A percentile compares a stretch with the other conserved stretches of the same genome.
Evolutionary conservation across 202 grass and related monocot species (phyloP).

Genomic region (Carex arenaria): DNA sequence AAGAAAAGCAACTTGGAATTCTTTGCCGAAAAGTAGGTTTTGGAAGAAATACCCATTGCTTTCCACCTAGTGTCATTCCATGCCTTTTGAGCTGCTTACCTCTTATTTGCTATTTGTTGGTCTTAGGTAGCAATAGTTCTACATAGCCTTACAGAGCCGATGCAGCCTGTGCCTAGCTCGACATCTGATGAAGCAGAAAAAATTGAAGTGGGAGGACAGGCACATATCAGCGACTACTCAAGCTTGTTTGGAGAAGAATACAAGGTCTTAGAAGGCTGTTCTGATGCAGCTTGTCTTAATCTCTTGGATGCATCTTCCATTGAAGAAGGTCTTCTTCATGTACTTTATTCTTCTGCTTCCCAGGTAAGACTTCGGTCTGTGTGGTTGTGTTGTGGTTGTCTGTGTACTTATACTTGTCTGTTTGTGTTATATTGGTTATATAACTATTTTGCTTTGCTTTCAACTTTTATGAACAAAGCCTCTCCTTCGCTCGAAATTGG

Average conservation of each 20-base stretch:
- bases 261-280: slow-evolving; percentile 38
- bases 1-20: slow-evolving; percentile 67
- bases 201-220: slow-evolving; percentile 38
- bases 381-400: background rate
- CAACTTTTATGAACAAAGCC: slow-evolving; percentile 45
- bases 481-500: slow-evolving; percentile 59
- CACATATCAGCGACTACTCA: slow-evolving; percentile 52
- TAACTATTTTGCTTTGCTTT: slow-evolving; percentile 19
- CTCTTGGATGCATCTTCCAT: slow-evolving; percentile 83
- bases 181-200: slow-evolving; percentile 46
- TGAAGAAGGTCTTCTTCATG: slow-evolving; percentile 96
- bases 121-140: slow-evolving; percentile 64
- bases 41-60: slow-evolving; percentile 8
- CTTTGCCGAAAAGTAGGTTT: slow-evolving; percentile 77
- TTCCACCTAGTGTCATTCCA: slow-evolving; percentile 25
- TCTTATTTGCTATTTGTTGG: slow-evolving; percentile 18
- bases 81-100: slow-evolving; percentile 10
- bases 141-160: slow-evolving; percentile 58
- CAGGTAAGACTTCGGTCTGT: slow-evolving; percentile 47
- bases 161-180: slow-evolving; percentile 23
- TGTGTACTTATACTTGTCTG: background rate
- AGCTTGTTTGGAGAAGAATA: slow-evolving; percentile 87
- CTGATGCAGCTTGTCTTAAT: slow-evolving; percentile 60
- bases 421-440: slow-evolving; percentile 1
- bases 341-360: slow-evolving; percentile 74